Evolutionary conservation across 116 monocot species (phyloP), one percentile per base, ranked within the genome.

Genomic region (Zostera marina): DNA sequence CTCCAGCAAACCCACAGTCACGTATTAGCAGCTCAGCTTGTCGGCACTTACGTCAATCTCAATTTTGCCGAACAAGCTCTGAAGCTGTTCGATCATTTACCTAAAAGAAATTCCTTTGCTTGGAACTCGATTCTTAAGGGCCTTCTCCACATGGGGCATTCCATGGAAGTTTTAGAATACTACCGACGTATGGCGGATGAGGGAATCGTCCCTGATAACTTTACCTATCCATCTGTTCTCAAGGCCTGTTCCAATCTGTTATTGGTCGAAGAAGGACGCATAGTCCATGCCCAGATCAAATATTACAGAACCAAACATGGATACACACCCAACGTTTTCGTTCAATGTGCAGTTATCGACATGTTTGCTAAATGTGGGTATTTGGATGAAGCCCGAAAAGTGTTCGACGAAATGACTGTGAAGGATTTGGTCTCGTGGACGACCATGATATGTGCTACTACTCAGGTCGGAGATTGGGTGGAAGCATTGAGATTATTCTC

Each of bases 311-410:
- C 21, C 23, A 39, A 11, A 10, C 3, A 22, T 1, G 44, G 9
- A 4, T n/a, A 40, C 25, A 57, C 12, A 3, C 66, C 72, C 9
- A 79, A 84, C 56, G 22, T 69, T 0, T 77, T 71, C 19, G 71
- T 68, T 0, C 66, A 74, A 9, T 84, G 77, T 62, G 77, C 77
- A 0, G 54, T 66, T 6, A 20, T 79, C 0, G 71, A 79, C 23
- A 84, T 79, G 84, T 79, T 65, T 38, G 73, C 68, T 0, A 84
- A 84, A 26, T 84, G 79, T 44, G 79, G 79, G 1, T 60, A 68
- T 24, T 59, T 84, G 21, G 45, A 46, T 1, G 79, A 74, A 16
- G 79, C 79, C 7, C 55, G 73, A 23, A 52, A 13, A 12, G 62
- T 76, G 20, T 84, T 79, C 53, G 76, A 76, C 7, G 60, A 43